Evolutionary conservation across 345 rosid species (phyloP).

Genomic region (Rhodamnia argentea): DNA sequence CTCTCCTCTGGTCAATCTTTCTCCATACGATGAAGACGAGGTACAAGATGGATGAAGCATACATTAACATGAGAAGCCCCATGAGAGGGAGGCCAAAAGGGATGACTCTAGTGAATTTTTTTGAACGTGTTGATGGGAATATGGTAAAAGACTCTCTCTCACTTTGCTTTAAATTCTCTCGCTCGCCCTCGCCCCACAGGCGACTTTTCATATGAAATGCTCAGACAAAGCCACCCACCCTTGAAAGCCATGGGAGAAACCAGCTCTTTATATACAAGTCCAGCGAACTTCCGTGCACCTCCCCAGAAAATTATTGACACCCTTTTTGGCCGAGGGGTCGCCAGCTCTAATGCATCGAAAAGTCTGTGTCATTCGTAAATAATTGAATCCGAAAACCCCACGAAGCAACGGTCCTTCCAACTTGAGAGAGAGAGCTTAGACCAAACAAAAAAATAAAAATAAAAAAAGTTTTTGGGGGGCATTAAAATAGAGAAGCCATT

Average conservation of each 20-base stretch:
- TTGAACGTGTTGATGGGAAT: not conserved
- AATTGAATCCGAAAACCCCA: not conserved
- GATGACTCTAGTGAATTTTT: not conserved
- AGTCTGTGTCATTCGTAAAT: not conserved
- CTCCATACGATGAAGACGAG: conserved; percentile 27
- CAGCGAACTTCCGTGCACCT: not conserved
- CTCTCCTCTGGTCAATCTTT: conserved; percentile 23
- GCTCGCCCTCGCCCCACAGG: not conserved
- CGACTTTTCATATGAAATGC: not conserved
- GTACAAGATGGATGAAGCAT: conserved; percentile 18
- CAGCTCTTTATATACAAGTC: not conserved
- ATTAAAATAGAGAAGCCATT: conserved; percentile 7
- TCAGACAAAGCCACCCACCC: not conserved
- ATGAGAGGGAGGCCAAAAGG: conserved; percentile 2
- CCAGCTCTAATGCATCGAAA: not conserved
- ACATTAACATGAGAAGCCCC: conserved; percentile 27
- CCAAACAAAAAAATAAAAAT: too few relatives aligned
- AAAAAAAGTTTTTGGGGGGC: not conserved
- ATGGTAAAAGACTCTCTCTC: not conserved
- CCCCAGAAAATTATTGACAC: not conserved
- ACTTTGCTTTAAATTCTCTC: not conserved
- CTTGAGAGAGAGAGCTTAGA: not conserved
- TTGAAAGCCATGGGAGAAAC: not conserved
- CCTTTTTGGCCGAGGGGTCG: not conserved
- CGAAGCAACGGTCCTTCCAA: not conserved